Conservation (phyloP, 495 filamentous ascomycete genomes). For the Cudoniella acicularis region DNA sequence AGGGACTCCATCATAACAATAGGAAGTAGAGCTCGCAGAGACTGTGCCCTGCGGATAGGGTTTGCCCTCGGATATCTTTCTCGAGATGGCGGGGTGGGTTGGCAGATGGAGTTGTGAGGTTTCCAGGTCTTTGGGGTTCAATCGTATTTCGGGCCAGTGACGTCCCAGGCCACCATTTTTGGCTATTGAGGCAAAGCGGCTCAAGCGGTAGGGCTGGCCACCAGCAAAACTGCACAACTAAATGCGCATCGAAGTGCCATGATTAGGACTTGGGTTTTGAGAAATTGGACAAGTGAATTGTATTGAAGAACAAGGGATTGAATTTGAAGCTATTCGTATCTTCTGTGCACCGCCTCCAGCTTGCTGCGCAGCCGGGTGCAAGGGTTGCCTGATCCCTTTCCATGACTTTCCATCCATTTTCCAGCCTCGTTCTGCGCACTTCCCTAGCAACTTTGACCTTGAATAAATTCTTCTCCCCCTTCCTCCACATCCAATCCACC, state of each 20-base stretch:
- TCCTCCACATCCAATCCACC: background rate
- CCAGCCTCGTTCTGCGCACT: conserved; percentile 1
- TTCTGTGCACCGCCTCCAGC: background rate
- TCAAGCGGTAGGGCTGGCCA: background rate
- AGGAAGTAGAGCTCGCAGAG: conserved; percentile 3
- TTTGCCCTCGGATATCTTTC: background rate
- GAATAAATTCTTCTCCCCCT: background rate
- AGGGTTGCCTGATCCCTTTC: background rate
- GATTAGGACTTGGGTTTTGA: background rate
- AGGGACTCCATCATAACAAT: conserved; percentile 72
- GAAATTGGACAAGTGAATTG: background rate
- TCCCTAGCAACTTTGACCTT: background rate
- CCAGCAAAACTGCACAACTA: background rate
- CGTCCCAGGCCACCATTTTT: background rate
- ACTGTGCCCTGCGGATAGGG: conserved; percentile 6
- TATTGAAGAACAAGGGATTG: background rate
- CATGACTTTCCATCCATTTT: conserved; percentile 2
- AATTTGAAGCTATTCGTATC: background rate
- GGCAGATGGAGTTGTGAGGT: background rate
- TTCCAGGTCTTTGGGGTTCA: background rate
- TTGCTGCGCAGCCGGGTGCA: background rate
- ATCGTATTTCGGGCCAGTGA: conserved; percentile 13
- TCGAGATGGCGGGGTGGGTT: background rate
- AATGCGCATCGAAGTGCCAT: background rate
- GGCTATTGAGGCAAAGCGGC: conserved; percentile 6